Base-by-base conservation (phyloP, 2,329 filamentous ascomycete species). In the Talaromyces sp. region DNA sequence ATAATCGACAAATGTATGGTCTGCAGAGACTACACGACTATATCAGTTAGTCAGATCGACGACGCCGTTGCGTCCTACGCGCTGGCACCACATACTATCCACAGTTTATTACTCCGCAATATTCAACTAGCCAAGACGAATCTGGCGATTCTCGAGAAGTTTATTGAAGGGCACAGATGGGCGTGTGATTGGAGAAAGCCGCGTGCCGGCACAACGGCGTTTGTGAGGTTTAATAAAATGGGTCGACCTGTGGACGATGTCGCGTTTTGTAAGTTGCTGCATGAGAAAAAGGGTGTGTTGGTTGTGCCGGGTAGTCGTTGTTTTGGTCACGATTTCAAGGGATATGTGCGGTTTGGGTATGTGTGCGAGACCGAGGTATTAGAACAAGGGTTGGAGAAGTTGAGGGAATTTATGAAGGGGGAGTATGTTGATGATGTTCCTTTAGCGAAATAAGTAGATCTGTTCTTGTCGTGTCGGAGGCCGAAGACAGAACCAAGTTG, bases 21-120 rank as follows among this genome's bases (percentile, higher is more conserved):
- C 14, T 88, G 88, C 1, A 83, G 92, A 47, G 89, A 95, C 75
- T 96, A 95, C 80, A 96, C 91, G 3, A 93, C 90, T 31, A 96
- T 96, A 71, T 90, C 89, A 45, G 91, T 96, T 0, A 91, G 90
- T n/a, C 87, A 89, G 72, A 79, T 97, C 7, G 92, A 96, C 74
- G 91, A 96, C 74, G 84, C 86, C 59, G 82, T 96, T 11, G 93
- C 92, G 2, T 84, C 86, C 33, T 94, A 88, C 72, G 92, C 93
- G 0, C 79, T 97, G 8, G 85, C 85, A 11, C 79, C 85, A 1
- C 78, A 82, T 39, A 88, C 89, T 22, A 85, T 92, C n/a, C 82
- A 89, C 67, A 80, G 78, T 11, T 77, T 92, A 2, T 80, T 91
- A 2, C 81, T 78, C 3, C 82, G 88, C 16, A 92, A 92, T 71